Percentiles rank a stretch among this genome's conserved stretches.
Evolutionary conservation across 129 eudicot genomes (phyloP).

Genomic region (Saposhnikovia divaricata): DNA sequence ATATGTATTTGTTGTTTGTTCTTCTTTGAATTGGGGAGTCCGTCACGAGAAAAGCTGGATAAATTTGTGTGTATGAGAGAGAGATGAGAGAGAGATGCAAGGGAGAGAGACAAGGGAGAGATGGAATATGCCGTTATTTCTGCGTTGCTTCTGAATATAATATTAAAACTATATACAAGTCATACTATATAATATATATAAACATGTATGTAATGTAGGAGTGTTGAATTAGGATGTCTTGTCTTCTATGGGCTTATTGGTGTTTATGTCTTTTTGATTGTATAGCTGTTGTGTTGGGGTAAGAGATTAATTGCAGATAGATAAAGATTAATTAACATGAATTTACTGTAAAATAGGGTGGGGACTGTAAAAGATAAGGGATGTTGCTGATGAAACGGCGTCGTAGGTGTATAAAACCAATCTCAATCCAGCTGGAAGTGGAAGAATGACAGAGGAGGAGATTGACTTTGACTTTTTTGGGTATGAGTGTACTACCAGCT

Average conservation of each 20-base stretch:
- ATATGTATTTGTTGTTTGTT: not conserved
- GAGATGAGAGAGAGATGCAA: not conserved
- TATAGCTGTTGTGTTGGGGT: no score
- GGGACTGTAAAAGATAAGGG: no score
- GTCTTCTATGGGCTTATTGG: not conserved
- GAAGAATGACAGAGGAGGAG: no score
- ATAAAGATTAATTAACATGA: no score
- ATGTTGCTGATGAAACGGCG: no score
- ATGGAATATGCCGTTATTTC: conserved; percentile 11
- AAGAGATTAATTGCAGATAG: no score
- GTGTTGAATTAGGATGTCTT: not conserved
- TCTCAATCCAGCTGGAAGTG: no score
- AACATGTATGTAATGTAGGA: not conserved
- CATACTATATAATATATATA: not conserved
- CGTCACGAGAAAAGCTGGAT: conserved; percentile 10
- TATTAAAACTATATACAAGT: not conserved
- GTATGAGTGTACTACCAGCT: no score
- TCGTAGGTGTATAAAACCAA: no score
- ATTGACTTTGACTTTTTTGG: no score
- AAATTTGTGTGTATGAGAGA: not conserved
- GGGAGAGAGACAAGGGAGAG: not conserved
- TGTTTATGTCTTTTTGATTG: not conserved
- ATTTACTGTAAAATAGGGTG: no score
- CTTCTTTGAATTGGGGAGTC: not conserved
- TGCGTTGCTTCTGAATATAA: not conserved